Conservation (phyloP, 2,329 filamentous ascomycete genomes). For the Neofusicoccum sp. region DNA sequence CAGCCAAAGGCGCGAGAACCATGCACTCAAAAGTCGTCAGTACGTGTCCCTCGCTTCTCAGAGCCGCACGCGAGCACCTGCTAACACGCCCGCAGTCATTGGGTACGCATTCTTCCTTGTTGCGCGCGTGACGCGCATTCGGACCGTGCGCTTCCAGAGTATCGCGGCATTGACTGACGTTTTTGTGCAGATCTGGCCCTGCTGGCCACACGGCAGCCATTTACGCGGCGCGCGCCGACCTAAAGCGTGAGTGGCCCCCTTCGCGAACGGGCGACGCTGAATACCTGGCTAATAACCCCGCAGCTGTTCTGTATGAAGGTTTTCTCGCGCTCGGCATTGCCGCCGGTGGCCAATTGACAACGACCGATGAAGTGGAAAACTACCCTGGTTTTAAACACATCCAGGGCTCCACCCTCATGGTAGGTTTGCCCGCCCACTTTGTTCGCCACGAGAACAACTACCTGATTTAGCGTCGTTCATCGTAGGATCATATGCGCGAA, state of each 20-base stretch:
- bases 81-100: conserved; percentile 36
- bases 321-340: conserved; percentile 97
- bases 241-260: conserved; percentile 65
- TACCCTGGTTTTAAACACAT: conserved; percentile 93
- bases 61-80: conserved; percentile 5
- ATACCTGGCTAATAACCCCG: conserved; percentile 24
- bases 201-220: conserved; percentile 96
- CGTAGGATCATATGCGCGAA: conserved; percentile 78
- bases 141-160: conserved; percentile 20
- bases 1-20: conserved; percentile 48
- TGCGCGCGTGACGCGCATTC: background rate
- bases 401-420: conserved; percentile 85
- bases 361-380: conserved; percentile 98
- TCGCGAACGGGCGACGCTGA: background rate
- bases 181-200: conserved; percentile 77
- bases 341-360: conserved; percentile 93
- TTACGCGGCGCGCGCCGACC: conserved; percentile 89
- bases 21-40: conserved; percentile 95
- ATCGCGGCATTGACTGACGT: conserved; percentile 49
- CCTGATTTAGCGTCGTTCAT: conserved; percentile 21
- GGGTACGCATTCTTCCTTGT: conserved; percentile 28
- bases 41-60: conserved; percentile 48
- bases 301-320: conserved; percentile 90
- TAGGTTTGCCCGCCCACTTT: conserved; percentile 32
- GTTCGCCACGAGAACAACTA: background rate